Conservation (phyloP, 176 grass and related monocot genomes). For the Stipa capillata region DNA sequence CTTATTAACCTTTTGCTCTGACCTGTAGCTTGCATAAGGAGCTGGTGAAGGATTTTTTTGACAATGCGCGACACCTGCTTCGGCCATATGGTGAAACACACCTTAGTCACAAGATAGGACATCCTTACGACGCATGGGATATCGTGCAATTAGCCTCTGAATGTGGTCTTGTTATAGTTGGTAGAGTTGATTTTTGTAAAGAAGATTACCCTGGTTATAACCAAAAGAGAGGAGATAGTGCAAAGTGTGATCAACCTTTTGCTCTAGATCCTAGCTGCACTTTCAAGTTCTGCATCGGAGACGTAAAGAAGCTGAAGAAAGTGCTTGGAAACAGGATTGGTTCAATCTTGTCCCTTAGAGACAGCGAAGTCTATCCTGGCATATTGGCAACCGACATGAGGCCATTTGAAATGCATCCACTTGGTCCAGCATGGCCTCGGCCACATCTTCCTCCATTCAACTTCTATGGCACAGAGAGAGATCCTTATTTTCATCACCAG, state of each 20-base stretch:
- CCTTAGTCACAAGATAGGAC: constrained; percentile 45
- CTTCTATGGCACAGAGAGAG: background rate
- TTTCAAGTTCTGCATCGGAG: constrained; percentile 33
- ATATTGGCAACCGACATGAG: background rate
- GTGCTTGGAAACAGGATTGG: background rate
- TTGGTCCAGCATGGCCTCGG: background rate
- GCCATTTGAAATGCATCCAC: background rate
- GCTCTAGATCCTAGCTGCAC: constrained; percentile 27
- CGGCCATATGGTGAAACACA: constrained; percentile 49
- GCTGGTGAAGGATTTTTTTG: constrained; percentile 25
- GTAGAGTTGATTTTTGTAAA: constrained; percentile 12
- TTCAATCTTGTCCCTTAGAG: background rate
- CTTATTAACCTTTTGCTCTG: background rate
- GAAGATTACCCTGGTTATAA: constrained; percentile 52
- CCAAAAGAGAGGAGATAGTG: constrained; percentile 54
- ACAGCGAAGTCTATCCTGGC: background rate
- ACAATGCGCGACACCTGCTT: constrained; percentile 31
- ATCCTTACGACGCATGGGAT: constrained; percentile 32
- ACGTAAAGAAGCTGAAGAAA: constrained; percentile 18
- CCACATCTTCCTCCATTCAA: background rate
- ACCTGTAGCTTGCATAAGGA: constrained; percentile 39
- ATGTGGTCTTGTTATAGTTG: constrained; percentile 18
- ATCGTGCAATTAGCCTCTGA: constrained; percentile 26
- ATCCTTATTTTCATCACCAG: background rate
- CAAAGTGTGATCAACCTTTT: constrained; percentile 35